phyloP scores from a whole-genome alignment of 495 filamentous ascomycete genomes.

The Penicillium cataractarum region DNA sequence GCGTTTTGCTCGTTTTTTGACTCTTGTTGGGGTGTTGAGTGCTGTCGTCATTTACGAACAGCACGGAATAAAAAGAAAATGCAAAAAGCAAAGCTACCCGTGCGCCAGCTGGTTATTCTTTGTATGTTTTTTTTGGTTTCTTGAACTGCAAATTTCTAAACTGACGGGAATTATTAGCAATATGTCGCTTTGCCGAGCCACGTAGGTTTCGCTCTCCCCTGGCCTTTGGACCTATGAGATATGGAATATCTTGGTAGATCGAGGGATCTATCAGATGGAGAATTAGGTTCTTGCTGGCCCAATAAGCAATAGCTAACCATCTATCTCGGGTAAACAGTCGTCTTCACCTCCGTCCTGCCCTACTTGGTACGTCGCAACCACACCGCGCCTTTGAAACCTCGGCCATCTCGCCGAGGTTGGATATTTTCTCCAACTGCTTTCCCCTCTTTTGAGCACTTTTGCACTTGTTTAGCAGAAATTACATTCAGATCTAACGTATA shows the following conservation, averaged over 20 bases:
- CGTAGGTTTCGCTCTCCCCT: constrained; percentile 33
- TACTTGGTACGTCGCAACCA: constrained; percentile 61
- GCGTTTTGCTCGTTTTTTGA: not conserved
- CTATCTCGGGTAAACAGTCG: constrained; percentile 47
- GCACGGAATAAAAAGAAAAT: constrained; percentile 24
- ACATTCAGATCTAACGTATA: not conserved
- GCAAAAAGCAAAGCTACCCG: constrained; percentile 47
- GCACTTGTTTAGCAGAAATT: not conserved
- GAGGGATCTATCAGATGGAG: not conserved
- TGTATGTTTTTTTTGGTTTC: constrained; percentile 52
- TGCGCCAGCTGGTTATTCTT: constrained; percentile 61
- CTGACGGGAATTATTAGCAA: constrained; percentile 37
- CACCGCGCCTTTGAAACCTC: not conserved
- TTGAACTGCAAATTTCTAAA: not conserved
- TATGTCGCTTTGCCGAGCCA: constrained; percentile 83
- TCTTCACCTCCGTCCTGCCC: constrained; percentile 82
- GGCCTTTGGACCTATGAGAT: not conserved
- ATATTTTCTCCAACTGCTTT: not conserved
- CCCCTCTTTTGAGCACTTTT: not conserved
- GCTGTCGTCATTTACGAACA: not conserved
- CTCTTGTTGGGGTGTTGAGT: not conserved
- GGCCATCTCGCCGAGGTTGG: constrained; percentile 7
- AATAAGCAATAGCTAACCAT: not conserved
- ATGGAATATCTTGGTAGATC: not conserved
- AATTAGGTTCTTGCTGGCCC: not conserved